These are phyloP conservation scores for Fennellomyces sp. DNA, from an alignment of 371 early-diverging fungal genomes.

Conservation along the genomic window DNA sequence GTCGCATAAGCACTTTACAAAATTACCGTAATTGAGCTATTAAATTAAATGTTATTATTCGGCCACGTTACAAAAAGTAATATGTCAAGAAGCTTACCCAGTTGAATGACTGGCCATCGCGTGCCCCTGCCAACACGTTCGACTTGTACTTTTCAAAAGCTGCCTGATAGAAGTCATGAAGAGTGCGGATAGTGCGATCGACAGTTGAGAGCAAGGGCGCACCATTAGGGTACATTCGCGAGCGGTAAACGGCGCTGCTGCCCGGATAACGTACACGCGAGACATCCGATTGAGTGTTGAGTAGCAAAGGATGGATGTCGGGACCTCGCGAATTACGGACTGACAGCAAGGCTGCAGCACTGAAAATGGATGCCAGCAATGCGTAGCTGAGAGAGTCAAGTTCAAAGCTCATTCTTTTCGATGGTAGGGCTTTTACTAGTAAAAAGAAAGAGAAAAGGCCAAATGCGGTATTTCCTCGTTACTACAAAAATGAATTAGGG, in stretches of 20 bases:
- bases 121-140: conserved; percentile 26
- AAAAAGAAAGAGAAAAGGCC: no score
- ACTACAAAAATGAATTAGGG: no score
- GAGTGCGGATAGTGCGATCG: conserved; percentile 49
- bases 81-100: conserved; percentile 26
- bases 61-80: not conserved
- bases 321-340: conserved; percentile 63
- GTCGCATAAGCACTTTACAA: not conserved
- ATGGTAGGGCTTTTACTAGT: no score
- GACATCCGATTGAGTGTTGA: conserved; percentile 73
- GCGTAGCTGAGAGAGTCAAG: conserved; percentile 48
- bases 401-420: conserved; percentile 40
- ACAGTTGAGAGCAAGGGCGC: conserved; percentile 48
- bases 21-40: conserved; percentile 36
- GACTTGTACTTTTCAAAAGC: conserved; percentile 35
- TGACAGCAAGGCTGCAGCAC: conserved; percentile 46
- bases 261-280: conserved; percentile 63
- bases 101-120: conserved; percentile 6
- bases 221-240: conserved; percentile 67
- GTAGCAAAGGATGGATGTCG: conserved; percentile 78
- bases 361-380: conserved; percentile 41
- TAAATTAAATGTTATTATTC: not conserved
- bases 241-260: conserved; percentile 76
- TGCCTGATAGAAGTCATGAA: conserved; percentile 55
- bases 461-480: no score